These are phyloP conservation scores for Cladosporium austrohemisphaericum DNA, from an alignment of 2,329 filamentous ascomycete species.

Conservation along the genomic window DNA sequence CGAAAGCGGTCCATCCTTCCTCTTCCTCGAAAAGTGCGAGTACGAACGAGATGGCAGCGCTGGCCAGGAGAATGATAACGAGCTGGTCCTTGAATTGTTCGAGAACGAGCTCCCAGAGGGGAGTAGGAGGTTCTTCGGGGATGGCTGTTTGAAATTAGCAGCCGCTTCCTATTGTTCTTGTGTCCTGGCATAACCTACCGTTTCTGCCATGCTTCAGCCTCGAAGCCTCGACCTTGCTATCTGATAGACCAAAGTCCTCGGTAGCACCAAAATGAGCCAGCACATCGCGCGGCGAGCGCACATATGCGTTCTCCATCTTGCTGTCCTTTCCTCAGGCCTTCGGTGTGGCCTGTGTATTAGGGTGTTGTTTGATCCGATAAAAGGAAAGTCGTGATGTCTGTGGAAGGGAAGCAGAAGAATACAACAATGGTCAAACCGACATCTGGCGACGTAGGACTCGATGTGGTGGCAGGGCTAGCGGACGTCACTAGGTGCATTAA, in stretches of 20 bases:
- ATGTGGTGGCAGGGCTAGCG: background rate
- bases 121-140: conserved; percentile 89
- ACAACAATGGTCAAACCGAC: conserved; percentile 4
- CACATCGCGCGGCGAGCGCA: conserved; percentile 33
- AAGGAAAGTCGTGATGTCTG: background rate
- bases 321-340: conserved; percentile 1
- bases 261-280: conserved; percentile 36
- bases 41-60: conserved; percentile 88
- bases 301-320: conserved; percentile 37
- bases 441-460: conserved; percentile 4
- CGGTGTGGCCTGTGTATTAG: background rate
- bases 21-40: conserved; percentile 89
- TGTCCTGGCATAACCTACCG: conserved; percentile 31
- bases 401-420: background rate
- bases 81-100: conserved; percentile 99
- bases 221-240: conserved; percentile 28
- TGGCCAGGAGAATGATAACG: conserved; percentile 89
- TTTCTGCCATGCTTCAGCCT: conserved; percentile 36
- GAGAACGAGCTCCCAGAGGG: conserved; percentile 90
- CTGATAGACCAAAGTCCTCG: conserved; percentile 32
- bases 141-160: conserved; percentile 50
- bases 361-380: background rate
- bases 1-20: conserved; percentile 94
- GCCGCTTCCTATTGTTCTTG: background rate
- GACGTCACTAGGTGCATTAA: conserved; percentile 5